Evolutionary conservation across 352 stramenopile genomes (phyloP).

Genomic region (Pythium apleroticum): DNA sequence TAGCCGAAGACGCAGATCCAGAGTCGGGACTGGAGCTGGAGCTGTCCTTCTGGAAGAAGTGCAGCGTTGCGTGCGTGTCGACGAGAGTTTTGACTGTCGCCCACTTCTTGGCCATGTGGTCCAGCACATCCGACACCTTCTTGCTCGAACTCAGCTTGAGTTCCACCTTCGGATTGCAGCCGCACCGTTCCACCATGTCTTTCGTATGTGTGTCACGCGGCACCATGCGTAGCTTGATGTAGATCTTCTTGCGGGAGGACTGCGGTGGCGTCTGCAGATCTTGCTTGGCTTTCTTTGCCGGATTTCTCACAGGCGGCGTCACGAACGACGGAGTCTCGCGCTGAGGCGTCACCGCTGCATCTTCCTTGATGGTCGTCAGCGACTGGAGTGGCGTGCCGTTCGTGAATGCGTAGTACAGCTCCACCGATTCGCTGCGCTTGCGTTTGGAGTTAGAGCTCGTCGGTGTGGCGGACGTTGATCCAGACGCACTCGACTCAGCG

Average conservation of each 20-base stretch:
- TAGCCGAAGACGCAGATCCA: not conserved
- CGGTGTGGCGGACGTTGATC: not conserved
- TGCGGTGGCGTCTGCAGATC: conserved; percentile 46
- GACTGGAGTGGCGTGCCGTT: conserved; percentile 20
- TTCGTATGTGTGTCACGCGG: conserved; percentile 66
- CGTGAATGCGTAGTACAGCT: conserved; percentile 19
- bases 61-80: conserved; percentile 30
- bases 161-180: conserved; percentile 76
- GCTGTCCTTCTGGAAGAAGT: conserved; percentile 55
- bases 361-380: not conserved
- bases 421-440: conserved; percentile 19
- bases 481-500: not conserved
- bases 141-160: conserved; percentile 80
- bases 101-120: conserved; percentile 82
- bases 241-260: conserved; percentile 68
- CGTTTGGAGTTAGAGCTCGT: conserved; percentile 4
- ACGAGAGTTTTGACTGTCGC: conserved; percentile 41
- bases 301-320: conserved; percentile 12
- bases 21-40: conserved; percentile 7
- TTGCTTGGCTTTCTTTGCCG: conserved; percentile 20
- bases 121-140: conserved; percentile 70
- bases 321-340: conserved; percentile 11
- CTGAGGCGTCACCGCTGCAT: not conserved
- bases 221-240: conserved; percentile 84
- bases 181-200: conserved; percentile 38